Evolutionary conservation across 2,329 filamentous ascomycete genomes (phyloP), one percentile per base, ranked within the genome.

Genomic region (Tricladium varicosporioides): DNA sequence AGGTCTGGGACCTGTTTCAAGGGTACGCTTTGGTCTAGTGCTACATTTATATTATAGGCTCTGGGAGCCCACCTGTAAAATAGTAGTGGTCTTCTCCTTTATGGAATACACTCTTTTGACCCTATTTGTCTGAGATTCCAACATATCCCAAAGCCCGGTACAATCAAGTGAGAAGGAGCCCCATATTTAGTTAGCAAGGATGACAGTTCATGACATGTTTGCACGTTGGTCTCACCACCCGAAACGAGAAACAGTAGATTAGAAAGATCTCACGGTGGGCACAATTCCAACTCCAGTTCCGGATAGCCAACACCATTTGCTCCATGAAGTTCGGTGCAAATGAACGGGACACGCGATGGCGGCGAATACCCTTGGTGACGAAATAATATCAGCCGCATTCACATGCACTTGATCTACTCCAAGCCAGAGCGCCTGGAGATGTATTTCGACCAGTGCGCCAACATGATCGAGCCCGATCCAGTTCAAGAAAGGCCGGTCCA

Each of bases 381-480:
- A 56, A 0, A 78, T 58, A 2, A 82, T 51, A 15, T 78, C 73
- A 1, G 71, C 62, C 0, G 77, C 70, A 0, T 64, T 67, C 4
- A 80, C 71, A 53, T 80, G 78, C 10, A 83, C 63, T 61, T 83
- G 79, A 47, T 74, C 67, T 0, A 69, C 67, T 5, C 72, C 72
- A 1, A 73, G 59, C 27, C 59, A 69, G 46, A 82, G 63, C 1
- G 80, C 78, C 13, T 75, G 75, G 0, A 84, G 64, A 60, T 84
- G 81, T 13, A 79, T 75, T 51, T 85, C 78, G 1, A 73, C 69
- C 2, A 85, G 66, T 57, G 69, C 75, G 0, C 77, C 81, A 10
- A 82, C 79, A 57, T 84, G 82, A 58, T 84, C 80, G 8, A 83
- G 67, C 0, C 73, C 73, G 40, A 74, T 72, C 73, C 73, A 76